A percentile compares a stretch with the other conserved stretches of the same genome.
phyloP scores from a whole-genome alignment of 345 rosid species.

The Brassica nigra region DNA sequence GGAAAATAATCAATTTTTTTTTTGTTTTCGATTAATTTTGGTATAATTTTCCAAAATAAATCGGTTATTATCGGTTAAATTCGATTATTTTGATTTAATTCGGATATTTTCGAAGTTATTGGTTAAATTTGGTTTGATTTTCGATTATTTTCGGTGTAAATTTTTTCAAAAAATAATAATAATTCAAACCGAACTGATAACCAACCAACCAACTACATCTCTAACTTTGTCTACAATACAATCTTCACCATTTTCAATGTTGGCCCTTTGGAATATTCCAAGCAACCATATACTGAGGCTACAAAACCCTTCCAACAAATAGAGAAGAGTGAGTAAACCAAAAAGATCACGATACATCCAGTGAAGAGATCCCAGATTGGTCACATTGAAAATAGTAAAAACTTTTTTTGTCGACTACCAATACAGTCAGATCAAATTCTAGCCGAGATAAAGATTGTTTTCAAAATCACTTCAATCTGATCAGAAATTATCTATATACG shows the following conservation, averaged over 20 bases:
- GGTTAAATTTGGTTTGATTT: too few species aligned
- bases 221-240: conserved; percentile 33
- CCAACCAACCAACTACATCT: too few species aligned
- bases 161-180: too few species aligned
- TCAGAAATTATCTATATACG: background rate
- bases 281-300: conserved; percentile 76
- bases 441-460: background rate
- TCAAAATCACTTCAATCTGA: background rate
- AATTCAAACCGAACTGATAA: too few species aligned
- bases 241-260: conserved; percentile 38
- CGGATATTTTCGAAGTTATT: too few species aligned
- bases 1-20: too few species aligned
- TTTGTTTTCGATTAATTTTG: too few species aligned
- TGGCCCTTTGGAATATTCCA: conserved; percentile 41
- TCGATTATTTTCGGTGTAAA: too few species aligned
- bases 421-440: background rate
- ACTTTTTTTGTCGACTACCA: background rate
- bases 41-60: too few species aligned
- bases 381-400: background rate
- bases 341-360: background rate
- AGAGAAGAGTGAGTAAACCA: background rate
- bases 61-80: too few species aligned
- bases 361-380: background rate
- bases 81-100: too few species aligned
- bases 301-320: background rate